Evolutionary conservation across 768 basidiomycete genomes (phyloP).

Genomic region (Lactarius deliciosus): DNA sequence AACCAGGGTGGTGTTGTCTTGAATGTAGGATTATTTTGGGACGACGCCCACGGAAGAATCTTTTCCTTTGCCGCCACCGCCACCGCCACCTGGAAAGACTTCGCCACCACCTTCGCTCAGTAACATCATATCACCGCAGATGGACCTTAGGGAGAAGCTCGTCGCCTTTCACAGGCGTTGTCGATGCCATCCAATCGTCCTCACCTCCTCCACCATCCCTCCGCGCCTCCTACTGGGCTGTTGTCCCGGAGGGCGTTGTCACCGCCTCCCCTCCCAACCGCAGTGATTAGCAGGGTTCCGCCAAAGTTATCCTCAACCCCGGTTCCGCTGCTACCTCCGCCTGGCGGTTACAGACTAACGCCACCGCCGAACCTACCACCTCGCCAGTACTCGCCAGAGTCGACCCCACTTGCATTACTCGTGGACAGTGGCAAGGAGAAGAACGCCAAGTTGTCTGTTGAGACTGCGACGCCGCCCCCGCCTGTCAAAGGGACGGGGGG

Average conservation of each 20-base stretch:
- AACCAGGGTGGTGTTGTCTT: neutral
- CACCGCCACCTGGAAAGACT: neutral
- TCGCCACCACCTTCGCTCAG: neutral
- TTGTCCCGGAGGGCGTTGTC: constrained; percentile 10
- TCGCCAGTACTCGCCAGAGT: constrained; percentile 16
- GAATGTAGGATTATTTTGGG: constrained; percentile 26
- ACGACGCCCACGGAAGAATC: neutral
- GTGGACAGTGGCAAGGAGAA: neutral
- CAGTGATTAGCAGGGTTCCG: constrained; percentile 9
- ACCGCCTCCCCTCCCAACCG: constrained; percentile 2
- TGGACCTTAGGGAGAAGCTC: neutral
- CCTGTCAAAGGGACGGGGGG: constrained; percentile 44
- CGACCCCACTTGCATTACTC: constrained; percentile 28
- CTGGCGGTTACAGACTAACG: constrained; percentile 8
- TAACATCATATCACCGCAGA: neutral
- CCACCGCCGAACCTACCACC: neutral
- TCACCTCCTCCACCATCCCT: neutral
- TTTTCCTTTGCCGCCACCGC: neutral
- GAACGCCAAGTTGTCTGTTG: constrained; percentile 17
- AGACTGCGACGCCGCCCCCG: constrained; percentile 15
- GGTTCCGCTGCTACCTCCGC: constrained; percentile 22
- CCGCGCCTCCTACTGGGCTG: neutral
- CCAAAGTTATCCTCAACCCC: constrained; percentile 4
- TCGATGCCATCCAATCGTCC: neutral
- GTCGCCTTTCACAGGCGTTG: neutral